These are phyloP conservation scores for Candida vaughaniae DNA, from an alignment of 805 yeast genomes.

Conservation along the genomic window DNA sequence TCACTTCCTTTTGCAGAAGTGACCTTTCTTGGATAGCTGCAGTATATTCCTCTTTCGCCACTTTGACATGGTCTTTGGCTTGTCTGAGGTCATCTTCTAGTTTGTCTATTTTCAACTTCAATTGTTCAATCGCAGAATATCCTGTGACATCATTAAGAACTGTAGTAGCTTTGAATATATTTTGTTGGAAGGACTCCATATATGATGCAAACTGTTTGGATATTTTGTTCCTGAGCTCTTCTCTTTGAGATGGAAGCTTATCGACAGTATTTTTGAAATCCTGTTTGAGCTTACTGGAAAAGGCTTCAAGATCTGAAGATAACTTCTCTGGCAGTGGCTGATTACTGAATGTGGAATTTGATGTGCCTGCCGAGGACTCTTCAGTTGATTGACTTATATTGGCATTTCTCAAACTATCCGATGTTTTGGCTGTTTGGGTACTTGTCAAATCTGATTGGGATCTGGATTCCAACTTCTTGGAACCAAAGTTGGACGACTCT, in stretches of 20 bases:
- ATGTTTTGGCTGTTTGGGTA: neutral
- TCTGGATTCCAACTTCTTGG: conserved; percentile 2
- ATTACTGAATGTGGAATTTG: neutral
- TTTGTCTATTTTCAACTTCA: conserved; percentile 59
- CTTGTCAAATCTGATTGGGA: neutral
- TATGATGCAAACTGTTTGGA: conserved; percentile 45
- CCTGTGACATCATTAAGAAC: conserved; percentile 91
- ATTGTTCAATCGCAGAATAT: conserved; percentile 71
- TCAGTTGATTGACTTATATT: no score
- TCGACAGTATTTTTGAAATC: conserved; percentile 15
- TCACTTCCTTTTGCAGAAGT: conserved; percentile 76
- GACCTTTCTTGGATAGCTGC: conserved; percentile 65
- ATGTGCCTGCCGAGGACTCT: no score
- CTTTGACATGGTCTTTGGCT: conserved; percentile 48
- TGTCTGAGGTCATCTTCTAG: conserved; percentile 52
- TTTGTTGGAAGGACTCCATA: conserved; percentile 54
- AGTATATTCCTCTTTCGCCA: conserved; percentile 51
- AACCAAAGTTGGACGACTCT: conserved; percentile 30
- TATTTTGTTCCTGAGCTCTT: conserved; percentile 34
- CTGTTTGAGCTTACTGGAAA: conserved; percentile 3
- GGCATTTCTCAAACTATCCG: no score
- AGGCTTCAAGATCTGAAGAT: neutral
- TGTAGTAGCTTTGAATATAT: conserved; percentile 58
- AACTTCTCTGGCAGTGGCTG: neutral
- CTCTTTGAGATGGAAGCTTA: conserved; percentile 48